phyloP scores from a whole-genome alignment of 129 eudicot species.

The Escallonia rubra region DNA sequence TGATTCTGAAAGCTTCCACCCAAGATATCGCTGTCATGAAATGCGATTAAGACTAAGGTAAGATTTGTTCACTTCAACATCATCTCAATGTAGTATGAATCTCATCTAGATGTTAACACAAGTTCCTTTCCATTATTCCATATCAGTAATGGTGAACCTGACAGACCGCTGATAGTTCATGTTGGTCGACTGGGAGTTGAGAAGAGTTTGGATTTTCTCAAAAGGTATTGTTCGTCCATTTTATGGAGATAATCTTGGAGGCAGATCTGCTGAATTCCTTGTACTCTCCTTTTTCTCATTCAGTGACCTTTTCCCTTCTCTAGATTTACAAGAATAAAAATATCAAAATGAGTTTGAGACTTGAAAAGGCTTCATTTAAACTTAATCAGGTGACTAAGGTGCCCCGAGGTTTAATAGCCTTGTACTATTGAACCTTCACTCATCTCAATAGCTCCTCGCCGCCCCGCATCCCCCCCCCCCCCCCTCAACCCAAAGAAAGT shows the following conservation, averaged over 20 bases:
- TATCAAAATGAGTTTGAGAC: too few relatives aligned
- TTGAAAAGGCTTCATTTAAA: too few relatives aligned
- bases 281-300: background rate
- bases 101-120: conserved; percentile 5
- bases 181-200: conserved; percentile 92
- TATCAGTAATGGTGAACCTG: conserved; percentile 84
- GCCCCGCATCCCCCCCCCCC: too few relatives aligned
- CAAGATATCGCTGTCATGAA: conserved; percentile 68
- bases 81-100: background rate
- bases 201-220: conserved; percentile 86
- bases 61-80: conserved; percentile 9
- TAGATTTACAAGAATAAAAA: too few relatives aligned
- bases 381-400: too few relatives aligned
- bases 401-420: too few relatives aligned
- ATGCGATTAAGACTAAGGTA: conserved; percentile 86
- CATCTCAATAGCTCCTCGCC: too few relatives aligned
- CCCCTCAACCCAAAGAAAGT: too few relatives aligned
- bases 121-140: conserved; percentile 13
- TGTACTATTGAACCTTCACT: too few relatives aligned
- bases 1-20: conserved; percentile 97
- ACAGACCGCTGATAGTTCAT: conserved; percentile 79
- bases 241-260: background rate
- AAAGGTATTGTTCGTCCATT: conserved; percentile 40
- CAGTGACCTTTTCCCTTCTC: background rate
- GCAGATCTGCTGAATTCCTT: background rate